Percentiles rank a stretch among this genome's conserved stretches.
These are phyloP conservation scores for Plasmodium gonderi DNA, from an alignment of 169 alveolate genomes.

Conservation along the genomic window DNA sequence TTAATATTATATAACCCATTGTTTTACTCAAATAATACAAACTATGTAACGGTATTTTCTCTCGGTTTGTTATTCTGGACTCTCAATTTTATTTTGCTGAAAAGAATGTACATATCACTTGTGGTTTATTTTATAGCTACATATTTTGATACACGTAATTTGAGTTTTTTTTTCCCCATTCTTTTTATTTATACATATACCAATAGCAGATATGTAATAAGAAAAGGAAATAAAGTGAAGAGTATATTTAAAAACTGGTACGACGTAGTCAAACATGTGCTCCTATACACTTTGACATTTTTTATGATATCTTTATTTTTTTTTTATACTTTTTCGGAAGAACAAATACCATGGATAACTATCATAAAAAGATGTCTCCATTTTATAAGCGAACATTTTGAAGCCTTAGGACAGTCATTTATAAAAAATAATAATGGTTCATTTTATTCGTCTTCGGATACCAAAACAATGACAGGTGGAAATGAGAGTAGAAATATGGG, in stretches of 20 bases:
- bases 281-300: slow-evolving; percentile 13
- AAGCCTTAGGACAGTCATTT: not conserved
- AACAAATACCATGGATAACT: not conserved
- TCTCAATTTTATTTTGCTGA: slow-evolving; percentile 32
- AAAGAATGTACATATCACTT: slow-evolving; percentile 30
- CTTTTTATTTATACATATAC: slow-evolving; percentile 55
- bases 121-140: slow-evolving; percentile 26
- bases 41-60: slow-evolving; percentile 29
- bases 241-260: slow-evolving; percentile 14
- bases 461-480: not conserved
- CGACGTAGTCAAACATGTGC: slow-evolving; percentile 7
- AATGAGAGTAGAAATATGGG: not conserved
- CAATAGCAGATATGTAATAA: slow-evolving; percentile 37
- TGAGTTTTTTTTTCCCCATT: slow-evolving; percentile 27
- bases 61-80: slow-evolving; percentile 66
- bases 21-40: slow-evolving; percentile 25
- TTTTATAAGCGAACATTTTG: slow-evolving; percentile 16
- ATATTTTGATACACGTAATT: slow-evolving; percentile 24
- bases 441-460: too few relatives aligned
- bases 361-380: not conserved
- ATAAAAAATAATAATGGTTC: not conserved
- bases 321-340: slow-evolving; percentile 9
- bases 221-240: slow-evolving; percentile 45
- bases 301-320: slow-evolving; percentile 4
- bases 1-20: slow-evolving; percentile 67